Percentiles rank a stretch among this genome's conserved stretches.
Conservation (phyloP, 108 stramenopile genomes). For the Nitzschia inconspicua region DNA sequence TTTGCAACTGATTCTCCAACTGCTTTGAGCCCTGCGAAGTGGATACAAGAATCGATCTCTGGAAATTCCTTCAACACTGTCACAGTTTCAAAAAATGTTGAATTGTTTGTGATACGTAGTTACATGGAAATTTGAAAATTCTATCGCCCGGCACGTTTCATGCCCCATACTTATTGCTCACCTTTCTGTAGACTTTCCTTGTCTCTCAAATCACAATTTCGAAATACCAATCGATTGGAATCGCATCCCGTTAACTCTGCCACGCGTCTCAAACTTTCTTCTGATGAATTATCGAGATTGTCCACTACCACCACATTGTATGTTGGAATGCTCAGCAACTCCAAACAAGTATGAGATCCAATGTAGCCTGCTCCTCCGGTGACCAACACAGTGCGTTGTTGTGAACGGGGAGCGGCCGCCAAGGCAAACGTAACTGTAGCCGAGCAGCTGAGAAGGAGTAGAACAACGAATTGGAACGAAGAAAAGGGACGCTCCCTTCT, state of each 20-base stretch:
- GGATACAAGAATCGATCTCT: conserved; percentile 88
- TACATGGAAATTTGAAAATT: neutral
- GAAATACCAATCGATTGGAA: conserved; percentile 60
- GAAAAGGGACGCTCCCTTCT: too few relatives aligned
- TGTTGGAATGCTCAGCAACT: conserved; percentile 72
- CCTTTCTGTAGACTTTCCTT: conserved; percentile 31
- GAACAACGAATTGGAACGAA: too few relatives aligned
- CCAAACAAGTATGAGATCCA: conserved; percentile 96
- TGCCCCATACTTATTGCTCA: conserved; percentile 5
- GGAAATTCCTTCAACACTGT: conserved; percentile 75
- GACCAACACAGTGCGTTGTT: conserved; percentile 86
- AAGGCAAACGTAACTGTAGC: too few relatives aligned
- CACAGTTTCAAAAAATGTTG: neutral
- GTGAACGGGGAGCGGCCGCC: too few relatives aligned
- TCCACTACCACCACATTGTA: conserved; percentile 92
- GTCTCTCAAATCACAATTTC: conserved; percentile 78
- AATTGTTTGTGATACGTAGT: neutral
- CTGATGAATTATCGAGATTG: conserved; percentile 88
- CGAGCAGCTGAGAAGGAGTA: too few relatives aligned
- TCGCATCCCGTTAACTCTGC: conserved; percentile 53
- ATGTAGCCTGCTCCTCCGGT: conserved; percentile 99
- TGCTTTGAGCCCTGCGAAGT: conserved; percentile 99
- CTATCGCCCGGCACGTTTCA: neutral
- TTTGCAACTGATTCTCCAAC: conserved; percentile 88
- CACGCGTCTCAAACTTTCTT: conserved; percentile 89